Percentiles rank a stretch among this genome's conserved stretches.
Evolutionary conservation across 257 asterid species (phyloP).

Genomic region (Solanum paucissectum): DNA sequence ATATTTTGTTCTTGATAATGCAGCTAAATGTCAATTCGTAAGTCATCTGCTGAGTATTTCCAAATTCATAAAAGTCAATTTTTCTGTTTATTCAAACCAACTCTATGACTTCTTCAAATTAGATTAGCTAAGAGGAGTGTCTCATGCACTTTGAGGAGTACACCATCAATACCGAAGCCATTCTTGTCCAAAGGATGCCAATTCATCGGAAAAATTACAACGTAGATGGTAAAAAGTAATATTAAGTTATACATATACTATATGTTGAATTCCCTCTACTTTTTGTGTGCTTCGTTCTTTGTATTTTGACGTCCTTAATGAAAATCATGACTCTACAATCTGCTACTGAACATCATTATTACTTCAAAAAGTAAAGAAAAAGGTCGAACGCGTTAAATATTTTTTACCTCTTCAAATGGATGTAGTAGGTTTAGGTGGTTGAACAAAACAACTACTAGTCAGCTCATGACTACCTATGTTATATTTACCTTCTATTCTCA

Average conservation of each 20-base stretch:
- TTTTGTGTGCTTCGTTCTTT: not conserved
- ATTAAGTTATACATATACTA: not conserved
- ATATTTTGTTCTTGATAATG: not conserved
- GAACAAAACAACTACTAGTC: not conserved
- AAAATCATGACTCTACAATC: rapidly evolving
- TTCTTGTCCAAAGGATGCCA: not conserved
- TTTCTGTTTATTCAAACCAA: not conserved
- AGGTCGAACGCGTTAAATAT: not conserved
- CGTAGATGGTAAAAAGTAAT: not conserved
- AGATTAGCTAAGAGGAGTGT: not conserved
- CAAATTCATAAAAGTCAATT: not conserved
- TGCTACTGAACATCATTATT: not conserved
- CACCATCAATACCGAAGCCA: not conserved
- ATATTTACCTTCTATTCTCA: not conserved
- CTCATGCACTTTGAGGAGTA: not conserved
- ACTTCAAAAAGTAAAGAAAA: not conserved
- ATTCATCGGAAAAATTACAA: not conserved
- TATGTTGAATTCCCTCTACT: not conserved
- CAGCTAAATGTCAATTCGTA: not conserved
- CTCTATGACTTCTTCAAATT: not conserved
- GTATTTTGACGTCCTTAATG: not conserved
- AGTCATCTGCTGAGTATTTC: not conserved
- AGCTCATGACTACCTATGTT: not conserved
- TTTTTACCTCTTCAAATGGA: not conserved
- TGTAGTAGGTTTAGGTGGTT: not conserved